These are phyloP conservation scores for Centrapalus pauciflorus DNA, from an alignment of 129 eudicot genomes.

Conservation along the genomic window DNA sequence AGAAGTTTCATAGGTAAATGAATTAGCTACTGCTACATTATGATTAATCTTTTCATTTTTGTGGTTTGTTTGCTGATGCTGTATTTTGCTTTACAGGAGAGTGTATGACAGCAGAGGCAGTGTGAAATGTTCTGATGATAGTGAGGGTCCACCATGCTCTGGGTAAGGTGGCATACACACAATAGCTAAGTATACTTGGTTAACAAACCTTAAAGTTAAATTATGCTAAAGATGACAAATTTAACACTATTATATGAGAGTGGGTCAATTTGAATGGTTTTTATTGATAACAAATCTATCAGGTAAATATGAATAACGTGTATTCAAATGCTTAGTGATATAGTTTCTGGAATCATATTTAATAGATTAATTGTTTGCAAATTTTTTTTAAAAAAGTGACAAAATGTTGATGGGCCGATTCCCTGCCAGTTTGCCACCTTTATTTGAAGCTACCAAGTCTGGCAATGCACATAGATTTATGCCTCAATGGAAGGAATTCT, in stretches of 20 bases:
- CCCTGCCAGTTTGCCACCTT: no score
- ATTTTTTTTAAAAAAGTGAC: no score
- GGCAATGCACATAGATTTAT: background rate
- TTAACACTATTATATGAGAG: no score
- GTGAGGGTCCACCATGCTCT: conserved; percentile 90
- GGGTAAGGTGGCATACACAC: conserved; percentile 49
- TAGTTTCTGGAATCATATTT: no score
- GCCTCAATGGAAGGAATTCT: background rate
- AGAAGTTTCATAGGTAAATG: conserved; percentile 63
- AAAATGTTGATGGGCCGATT: no score
- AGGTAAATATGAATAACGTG: no score
- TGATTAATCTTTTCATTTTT: background rate
- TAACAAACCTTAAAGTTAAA: background rate
- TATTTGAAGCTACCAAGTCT: background rate
- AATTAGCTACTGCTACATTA: background rate
- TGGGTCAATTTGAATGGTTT: no score
- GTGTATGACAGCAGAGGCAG: conserved; percentile 78
- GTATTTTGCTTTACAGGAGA: conserved; percentile 43
- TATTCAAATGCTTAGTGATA: no score
- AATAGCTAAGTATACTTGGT: background rate
- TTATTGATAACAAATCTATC: no score
- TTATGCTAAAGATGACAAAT: no score
- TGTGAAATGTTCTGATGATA: conserved; percentile 61
- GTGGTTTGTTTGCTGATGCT: background rate
- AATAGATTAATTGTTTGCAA: no score